Conservation (phyloP, 1,139 yeast genomes). For the Candida pseudoviswanathii region DNA sequence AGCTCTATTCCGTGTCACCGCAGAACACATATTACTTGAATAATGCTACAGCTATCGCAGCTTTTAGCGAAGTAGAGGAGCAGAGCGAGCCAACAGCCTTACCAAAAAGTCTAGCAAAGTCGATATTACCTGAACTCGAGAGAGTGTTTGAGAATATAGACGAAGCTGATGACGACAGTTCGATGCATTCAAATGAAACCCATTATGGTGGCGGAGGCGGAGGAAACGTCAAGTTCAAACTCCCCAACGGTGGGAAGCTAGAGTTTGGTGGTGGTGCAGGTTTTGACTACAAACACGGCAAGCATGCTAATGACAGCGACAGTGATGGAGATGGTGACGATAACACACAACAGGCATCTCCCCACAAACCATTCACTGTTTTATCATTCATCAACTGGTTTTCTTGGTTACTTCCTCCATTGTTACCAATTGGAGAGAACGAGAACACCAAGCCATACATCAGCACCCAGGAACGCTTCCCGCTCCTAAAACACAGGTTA, state of each 20-base stretch:
- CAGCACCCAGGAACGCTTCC: constrained; percentile 12
- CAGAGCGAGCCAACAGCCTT: neutral
- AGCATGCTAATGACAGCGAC: constrained; percentile 10
- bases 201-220: constrained; percentile 31
- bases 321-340: constrained; percentile 8
- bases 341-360: neutral
- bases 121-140: constrained; percentile 10
- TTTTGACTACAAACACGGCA: constrained; percentile 23
- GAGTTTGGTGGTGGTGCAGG: constrained; percentile 34
- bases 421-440: constrained; percentile 17
- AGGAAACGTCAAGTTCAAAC: constrained; percentile 25
- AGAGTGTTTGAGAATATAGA: constrained; percentile 13
- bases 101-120: constrained; percentile 3
- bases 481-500: constrained; percentile 14
- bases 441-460: neutral
- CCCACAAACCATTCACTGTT: neutral
- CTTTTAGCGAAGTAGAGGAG: constrained; percentile 12
- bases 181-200: constrained; percentile 17
- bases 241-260: constrained; percentile 27
- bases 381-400: constrained; percentile 21
- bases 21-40: constrained; percentile 40
- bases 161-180: constrained; percentile 7
- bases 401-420: constrained; percentile 28
- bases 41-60: constrained; percentile 34
- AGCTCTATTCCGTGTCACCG: constrained; percentile 44